phyloP scores from a whole-genome alignment of 1,139 yeast genomes.

The Magnusiomyces ingens region DNA sequence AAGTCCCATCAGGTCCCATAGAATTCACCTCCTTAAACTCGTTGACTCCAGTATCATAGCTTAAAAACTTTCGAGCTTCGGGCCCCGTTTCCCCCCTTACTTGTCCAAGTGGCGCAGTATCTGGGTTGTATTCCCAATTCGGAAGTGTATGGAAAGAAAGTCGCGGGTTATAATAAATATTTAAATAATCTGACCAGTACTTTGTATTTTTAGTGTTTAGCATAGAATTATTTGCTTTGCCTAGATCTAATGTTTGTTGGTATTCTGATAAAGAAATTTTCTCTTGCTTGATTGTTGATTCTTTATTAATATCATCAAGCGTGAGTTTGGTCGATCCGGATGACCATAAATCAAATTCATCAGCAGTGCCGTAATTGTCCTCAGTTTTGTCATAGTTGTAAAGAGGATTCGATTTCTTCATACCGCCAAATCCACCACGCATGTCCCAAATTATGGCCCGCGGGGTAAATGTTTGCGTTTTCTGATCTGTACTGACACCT shows the following conservation, averaged over 20 bases:
- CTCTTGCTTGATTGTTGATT: slow-evolving; percentile 21
- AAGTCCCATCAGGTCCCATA: slow-evolving; percentile 36
- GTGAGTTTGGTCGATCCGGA: background rate
- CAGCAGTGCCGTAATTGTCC: slow-evolving; percentile 9
- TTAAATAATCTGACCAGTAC: slow-evolving; percentile 80
- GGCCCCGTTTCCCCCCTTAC: slow-evolving; percentile 31
- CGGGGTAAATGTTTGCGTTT: slow-evolving; percentile 64
- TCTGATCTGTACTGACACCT: slow-evolving; percentile 34
- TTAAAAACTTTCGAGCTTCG: slow-evolving; percentile 34
- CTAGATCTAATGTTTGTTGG: slow-evolving; percentile 56
- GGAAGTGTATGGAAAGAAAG: slow-evolving; percentile 44
- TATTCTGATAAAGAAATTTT: slow-evolving; percentile 45
- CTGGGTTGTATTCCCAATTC: slow-evolving; percentile 50
- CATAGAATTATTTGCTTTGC: slow-evolving; percentile 25
- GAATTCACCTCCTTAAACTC: slow-evolving; percentile 38
- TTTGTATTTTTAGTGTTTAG: slow-evolving; percentile 41
- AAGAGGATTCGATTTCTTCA: slow-evolving; percentile 23
- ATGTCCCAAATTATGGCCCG: slow-evolving; percentile 75
- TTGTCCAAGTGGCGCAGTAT: slow-evolving; percentile 37
- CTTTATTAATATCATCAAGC: slow-evolving; percentile 13
- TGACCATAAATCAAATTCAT: slow-evolving; percentile 13
- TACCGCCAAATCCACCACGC: slow-evolving; percentile 34
- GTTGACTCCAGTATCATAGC: slow-evolving; percentile 42
- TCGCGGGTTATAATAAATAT: slow-evolving; percentile 59
- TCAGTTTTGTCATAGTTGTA: slow-evolving; percentile 19